phyloP scores from a whole-genome alignment of 768 basidiomycete genomes.

The Mycena albidolilacea region DNA sequence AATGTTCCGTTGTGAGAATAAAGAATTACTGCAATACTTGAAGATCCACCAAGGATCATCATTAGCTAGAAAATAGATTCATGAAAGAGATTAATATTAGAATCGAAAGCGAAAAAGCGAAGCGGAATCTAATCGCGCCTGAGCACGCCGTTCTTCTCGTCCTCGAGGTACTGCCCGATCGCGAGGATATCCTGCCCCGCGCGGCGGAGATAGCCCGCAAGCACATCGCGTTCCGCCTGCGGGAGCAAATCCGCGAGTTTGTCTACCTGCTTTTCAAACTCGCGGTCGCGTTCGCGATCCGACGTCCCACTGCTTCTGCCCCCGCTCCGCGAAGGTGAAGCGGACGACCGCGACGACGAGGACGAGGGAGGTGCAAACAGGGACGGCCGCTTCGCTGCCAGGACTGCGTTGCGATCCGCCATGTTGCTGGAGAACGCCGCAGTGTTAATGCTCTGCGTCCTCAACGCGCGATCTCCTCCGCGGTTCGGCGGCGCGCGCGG shows the following conservation, averaged over 20 bases:
- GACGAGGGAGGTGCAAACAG: conserved; percentile 45
- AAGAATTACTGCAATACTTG: conserved; percentile 20
- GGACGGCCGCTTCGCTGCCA: conserved; percentile 56
- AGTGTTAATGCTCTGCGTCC: conserved; percentile 77
- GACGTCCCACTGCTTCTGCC: background rate
- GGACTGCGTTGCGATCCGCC: conserved; percentile 40
- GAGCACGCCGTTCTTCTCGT: conserved; percentile 82
- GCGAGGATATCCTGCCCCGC: conserved; percentile 87
- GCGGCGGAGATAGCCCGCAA: conserved; percentile 80
- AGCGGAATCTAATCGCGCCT: conserved; percentile 49
- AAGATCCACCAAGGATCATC: conserved; percentile 12
- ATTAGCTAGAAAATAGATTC: conserved; percentile 21
- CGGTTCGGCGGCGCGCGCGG: conserved; percentile 79
- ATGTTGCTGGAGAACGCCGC: conserved; percentile 48
- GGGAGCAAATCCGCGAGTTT: conserved; percentile 80
- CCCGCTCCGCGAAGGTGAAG: background rate
- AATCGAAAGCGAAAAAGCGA: background rate
- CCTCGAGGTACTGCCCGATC: conserved; percentile 90
- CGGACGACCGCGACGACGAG: conserved; percentile 29
- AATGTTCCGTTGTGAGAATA: conserved; percentile 18
- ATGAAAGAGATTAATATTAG: conserved; percentile 25
- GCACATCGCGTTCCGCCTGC: conserved; percentile 75
- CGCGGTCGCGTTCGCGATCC: conserved; percentile 47
- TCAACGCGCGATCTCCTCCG: conserved; percentile 51
- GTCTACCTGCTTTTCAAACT: conserved; percentile 79